A percentile compares a stretch with the other conserved stretches of the same genome.
Evolutionary conservation across 148 eudicot species (phyloP).

Genomic region (Bassia scoparia): DNA sequence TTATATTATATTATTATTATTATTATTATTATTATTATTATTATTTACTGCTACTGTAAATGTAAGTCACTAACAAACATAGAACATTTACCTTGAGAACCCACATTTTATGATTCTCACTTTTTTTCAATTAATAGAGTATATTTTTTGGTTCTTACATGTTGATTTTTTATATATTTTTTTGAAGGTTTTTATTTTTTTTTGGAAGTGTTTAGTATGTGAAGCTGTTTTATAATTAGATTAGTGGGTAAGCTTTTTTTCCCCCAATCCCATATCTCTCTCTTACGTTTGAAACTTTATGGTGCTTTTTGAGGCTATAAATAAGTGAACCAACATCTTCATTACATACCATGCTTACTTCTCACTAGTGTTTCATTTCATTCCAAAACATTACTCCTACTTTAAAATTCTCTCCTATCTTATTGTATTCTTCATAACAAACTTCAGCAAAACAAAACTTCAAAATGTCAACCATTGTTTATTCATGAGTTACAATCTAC

Average conservation of each 20-base stretch:
- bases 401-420: background rate
- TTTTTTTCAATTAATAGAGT: slow-evolving; percentile 7
- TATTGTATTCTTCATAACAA: background rate
- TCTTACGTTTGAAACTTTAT: slow-evolving; percentile 28
- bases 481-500: slow-evolving; percentile 34
- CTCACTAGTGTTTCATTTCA: background rate
- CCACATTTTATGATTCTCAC: slow-evolving; percentile 8
- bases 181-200: background rate
- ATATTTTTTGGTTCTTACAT: slow-evolving; percentile 17
- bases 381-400: background rate
- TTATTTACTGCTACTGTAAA: no score
- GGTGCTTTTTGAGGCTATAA: slow-evolving; percentile 50
- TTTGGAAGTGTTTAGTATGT: background rate
- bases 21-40: no score
- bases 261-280: slow-evolving; percentile 23
- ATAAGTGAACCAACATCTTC: slow-evolving; percentile 33
- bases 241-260: slow-evolving; percentile 9
- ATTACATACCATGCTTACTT: slow-evolving; percentile 28
- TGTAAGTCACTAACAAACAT: background rate
- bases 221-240: background rate
- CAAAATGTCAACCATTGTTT: slow-evolving; percentile 53
- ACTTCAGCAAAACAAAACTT: background rate
- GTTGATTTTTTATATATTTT: background rate
- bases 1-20: no score
- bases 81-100: background rate